Conservation (phyloP, 1,284 basidiomycete species). For the Clitocybe nebularis region DNA sequence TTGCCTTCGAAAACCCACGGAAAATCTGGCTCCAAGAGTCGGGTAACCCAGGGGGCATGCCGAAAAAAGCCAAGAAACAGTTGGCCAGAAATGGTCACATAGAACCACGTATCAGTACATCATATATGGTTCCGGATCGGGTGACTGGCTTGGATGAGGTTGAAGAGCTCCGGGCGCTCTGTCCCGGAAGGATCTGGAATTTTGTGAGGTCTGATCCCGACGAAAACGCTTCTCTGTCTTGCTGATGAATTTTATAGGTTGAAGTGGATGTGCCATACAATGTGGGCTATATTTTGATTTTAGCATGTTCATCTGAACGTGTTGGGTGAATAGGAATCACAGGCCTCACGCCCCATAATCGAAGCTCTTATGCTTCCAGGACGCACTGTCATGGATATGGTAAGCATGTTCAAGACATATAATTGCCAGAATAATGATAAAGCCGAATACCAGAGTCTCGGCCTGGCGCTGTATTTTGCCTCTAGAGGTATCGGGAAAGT, state of each 20-base stretch:
- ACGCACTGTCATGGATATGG: constrained; percentile 89
- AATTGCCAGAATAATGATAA: background rate
- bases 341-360: constrained; percentile 49
- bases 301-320: constrained; percentile 4
- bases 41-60: constrained; percentile 40
- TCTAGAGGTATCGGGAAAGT: constrained; percentile 72
- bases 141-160: constrained; percentile 76
- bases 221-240: background rate
- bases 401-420: constrained; percentile 31
- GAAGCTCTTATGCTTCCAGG: constrained; percentile 80
- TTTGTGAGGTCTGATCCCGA: constrained; percentile 55
- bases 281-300: constrained; percentile 38
- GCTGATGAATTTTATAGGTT: constrained; percentile 41
- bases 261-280: constrained; percentile 83
- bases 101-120: too few species aligned
- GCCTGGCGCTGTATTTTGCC: constrained; percentile 91
- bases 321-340: constrained; percentile 53
- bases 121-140: constrained; percentile 83
- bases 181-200: constrained; percentile 81
- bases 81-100: too few species aligned
- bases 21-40: constrained; percentile 49
- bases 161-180: constrained; percentile 69
- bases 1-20: constrained; percentile 93
- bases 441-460: constrained; percentile 64
- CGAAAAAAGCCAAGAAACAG: constrained; percentile 21